These are phyloP conservation scores for Ceratobasidium sp. DNA, from an alignment of 1,284 basidiomycete genomes.

Conservation along the genomic window DNA sequence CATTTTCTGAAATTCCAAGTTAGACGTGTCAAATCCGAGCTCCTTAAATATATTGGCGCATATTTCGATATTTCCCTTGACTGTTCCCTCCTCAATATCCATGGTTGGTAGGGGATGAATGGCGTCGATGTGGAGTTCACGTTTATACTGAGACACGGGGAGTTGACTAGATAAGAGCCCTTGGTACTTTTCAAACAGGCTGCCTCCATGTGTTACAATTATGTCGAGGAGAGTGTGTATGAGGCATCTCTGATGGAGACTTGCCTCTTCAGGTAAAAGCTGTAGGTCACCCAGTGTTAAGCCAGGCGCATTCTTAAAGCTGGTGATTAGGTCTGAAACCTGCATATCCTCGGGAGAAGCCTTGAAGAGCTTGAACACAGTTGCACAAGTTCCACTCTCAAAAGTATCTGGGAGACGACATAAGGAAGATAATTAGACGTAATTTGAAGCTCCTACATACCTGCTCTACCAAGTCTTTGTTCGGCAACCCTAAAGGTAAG, in stretches of 20 bases:
- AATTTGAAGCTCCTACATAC: background rate
- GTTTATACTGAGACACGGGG: conserved; percentile 51
- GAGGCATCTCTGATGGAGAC: conserved; percentile 46
- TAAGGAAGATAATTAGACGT: background rate
- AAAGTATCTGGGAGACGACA: conserved; percentile 5
- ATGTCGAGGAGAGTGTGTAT: conserved; percentile 53
- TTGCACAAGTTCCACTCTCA: conserved; percentile 17
- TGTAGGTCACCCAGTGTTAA: conserved; percentile 49
- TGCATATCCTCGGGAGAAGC: conserved; percentile 43
- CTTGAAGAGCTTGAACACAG: conserved; percentile 13
- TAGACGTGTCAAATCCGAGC: conserved; percentile 47
- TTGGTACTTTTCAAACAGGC: conserved; percentile 50
- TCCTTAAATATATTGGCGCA: conserved; percentile 52
- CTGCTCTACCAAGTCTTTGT: background rate
- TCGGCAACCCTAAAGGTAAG: conserved; percentile 5
- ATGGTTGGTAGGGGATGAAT: conserved; percentile 54
- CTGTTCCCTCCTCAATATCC: conserved; percentile 56
- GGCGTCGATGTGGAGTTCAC: conserved; percentile 52
- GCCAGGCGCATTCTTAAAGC: background rate
- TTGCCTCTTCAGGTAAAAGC: conserved; percentile 47
- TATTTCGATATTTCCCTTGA: conserved; percentile 56
- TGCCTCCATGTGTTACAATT: conserved; percentile 53
- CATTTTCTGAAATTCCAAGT: conserved; percentile 41
- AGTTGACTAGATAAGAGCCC: conserved; percentile 46
- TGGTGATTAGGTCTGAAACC: conserved; percentile 1